Base-by-base conservation (phyloP, 2,329 filamentous ascomycete genomes). In the Fonsecaea nubica region DNA sequence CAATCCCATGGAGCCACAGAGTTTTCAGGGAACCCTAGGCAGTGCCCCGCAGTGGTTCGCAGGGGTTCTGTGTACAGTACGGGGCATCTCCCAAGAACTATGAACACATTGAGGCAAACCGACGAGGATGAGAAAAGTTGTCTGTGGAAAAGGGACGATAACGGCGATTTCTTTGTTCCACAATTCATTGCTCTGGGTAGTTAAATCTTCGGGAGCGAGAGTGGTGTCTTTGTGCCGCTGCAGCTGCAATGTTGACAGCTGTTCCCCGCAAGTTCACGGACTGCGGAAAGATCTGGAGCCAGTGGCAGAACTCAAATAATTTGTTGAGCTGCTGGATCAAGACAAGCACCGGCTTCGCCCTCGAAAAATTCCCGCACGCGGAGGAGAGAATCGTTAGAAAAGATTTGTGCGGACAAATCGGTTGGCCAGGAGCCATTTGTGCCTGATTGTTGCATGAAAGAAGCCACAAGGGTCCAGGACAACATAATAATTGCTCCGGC, bases 401-500 rank as follows among this genome's bases (percentile, higher is more conserved):
- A 30, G 57, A 59, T 42, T 50, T 50, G 57, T 38, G 5, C 58
- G 58, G 58, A 53, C 58, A 61, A 35, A 53, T 54, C 18, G 62
- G 62, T 60, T 64, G 62, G 62, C 45, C 35, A 32, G 42, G 32
- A 45, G 50, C 25, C 35, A 52, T 54, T 30, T 40, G 62, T 64
- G 62, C 62, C 62, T 64, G 62, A 45, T 33, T 25, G 30, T 32
- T 64, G 62, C 62, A 59, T 62, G 21, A 30, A 54, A 3, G 30
- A 62, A 12, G 1, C 30, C 25, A 36, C 35, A 54, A 18, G 58
- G 58, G 45, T n/a, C 18, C 21, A 30, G 1, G 32, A 6, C 10
- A 48, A 40, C 45, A 53, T 53, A 42, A 61, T 38, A 6, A 40
- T 40, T 18, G 21, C 25, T 32, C 25, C 25, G 38, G 36, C 48